A percentile compares a stretch with the other conserved stretches of the same genome.
phyloP scores from a whole-genome alignment of 2,329 filamentous ascomycete genomes.

The Paecilomyces fulvus region DNA sequence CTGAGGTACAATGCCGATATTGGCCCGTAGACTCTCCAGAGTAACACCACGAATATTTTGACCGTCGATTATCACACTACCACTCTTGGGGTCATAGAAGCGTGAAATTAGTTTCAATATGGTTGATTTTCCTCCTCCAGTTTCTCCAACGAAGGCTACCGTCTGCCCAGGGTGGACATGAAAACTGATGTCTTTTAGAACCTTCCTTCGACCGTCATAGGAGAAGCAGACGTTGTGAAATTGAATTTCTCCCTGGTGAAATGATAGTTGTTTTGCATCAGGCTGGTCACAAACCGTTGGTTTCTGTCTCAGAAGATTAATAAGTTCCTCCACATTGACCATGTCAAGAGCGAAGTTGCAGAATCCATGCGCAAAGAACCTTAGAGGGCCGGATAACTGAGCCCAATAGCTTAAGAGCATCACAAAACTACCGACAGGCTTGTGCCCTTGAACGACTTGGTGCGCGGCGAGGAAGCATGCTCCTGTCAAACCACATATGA shows the following conservation, averaged over 20 bases:
- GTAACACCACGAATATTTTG: slow-evolving; percentile 52
- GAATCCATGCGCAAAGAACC: slow-evolving; percentile 43
- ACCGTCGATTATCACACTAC: slow-evolving; percentile 45
- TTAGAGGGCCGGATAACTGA: slow-evolving; percentile 40
- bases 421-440: slow-evolving; percentile 53
- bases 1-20: slow-evolving; percentile 57
- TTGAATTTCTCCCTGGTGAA: slow-evolving; percentile 37
- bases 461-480: slow-evolving; percentile 46
- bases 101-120: slow-evolving; percentile 48
- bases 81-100: slow-evolving; percentile 45
- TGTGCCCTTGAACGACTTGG: slow-evolving; percentile 42
- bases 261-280: slow-evolving; percentile 27
- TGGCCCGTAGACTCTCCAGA: slow-evolving; percentile 48
- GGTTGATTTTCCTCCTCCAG: slow-evolving; percentile 51
- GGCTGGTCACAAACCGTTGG: slow-evolving; percentile 35
- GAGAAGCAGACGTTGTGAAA: slow-evolving; percentile 45
- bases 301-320: slow-evolving; percentile 42
- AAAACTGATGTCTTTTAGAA: slow-evolving; percentile 42
- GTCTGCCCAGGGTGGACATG: slow-evolving; percentile 41
- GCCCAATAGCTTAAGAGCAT: slow-evolving; percentile 59
- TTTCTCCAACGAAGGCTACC: slow-evolving; percentile 49
- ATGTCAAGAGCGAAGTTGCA: slow-evolving; percentile 44
- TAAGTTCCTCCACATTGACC: slow-evolving; percentile 52
- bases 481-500: slow-evolving; percentile 42
- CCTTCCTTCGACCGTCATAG: slow-evolving; percentile 43